phyloP scores from a whole-genome alignment of 768 basidiomycete genomes.

The Gyrodon lividus region DNA sequence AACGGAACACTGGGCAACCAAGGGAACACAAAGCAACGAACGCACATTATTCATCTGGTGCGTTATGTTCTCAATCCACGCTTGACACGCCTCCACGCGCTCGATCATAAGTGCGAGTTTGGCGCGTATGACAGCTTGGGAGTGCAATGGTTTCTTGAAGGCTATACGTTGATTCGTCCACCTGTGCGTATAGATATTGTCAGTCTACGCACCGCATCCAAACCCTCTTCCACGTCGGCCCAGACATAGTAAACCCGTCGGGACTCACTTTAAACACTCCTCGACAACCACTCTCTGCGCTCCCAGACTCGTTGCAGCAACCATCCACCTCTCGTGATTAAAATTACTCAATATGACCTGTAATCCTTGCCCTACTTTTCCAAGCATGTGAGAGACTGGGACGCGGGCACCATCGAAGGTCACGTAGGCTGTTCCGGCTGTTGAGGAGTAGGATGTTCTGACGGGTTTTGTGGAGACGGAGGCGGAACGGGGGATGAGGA shows the following conservation, averaged over 20 bases:
- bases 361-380: conserved; percentile 81
- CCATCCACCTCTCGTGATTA: conserved; percentile 92
- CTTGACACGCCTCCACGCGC: conserved; percentile 80
- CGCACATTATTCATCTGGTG: conserved; percentile 88
- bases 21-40: neutral
- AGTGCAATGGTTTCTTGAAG: conserved; percentile 82
- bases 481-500: conserved; percentile 70
- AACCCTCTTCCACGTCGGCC: neutral
- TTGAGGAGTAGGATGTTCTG: conserved; percentile 89
- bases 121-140: conserved; percentile 83
- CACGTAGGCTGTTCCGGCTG: conserved; percentile 88
- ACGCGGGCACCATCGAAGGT: conserved; percentile 82
- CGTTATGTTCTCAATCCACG: conserved; percentile 88
- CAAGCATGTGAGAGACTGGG: conserved; percentile 85
- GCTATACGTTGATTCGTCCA: conserved; percentile 89
- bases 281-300: conserved; percentile 83
- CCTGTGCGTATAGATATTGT: conserved; percentile 36
- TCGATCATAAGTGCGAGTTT: conserved; percentile 91
- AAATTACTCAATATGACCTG: conserved; percentile 82
- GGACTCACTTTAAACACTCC: conserved; percentile 77
- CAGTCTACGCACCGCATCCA: neutral
- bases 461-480: conserved; percentile 83
- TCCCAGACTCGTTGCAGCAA: conserved; percentile 64
- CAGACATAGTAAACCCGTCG: neutral
- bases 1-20: neutral